These are phyloP conservation scores for Saccharomycopsis phalli DNA, from an alignment of 1,139 yeast species.

Conservation along the genomic window DNA sequence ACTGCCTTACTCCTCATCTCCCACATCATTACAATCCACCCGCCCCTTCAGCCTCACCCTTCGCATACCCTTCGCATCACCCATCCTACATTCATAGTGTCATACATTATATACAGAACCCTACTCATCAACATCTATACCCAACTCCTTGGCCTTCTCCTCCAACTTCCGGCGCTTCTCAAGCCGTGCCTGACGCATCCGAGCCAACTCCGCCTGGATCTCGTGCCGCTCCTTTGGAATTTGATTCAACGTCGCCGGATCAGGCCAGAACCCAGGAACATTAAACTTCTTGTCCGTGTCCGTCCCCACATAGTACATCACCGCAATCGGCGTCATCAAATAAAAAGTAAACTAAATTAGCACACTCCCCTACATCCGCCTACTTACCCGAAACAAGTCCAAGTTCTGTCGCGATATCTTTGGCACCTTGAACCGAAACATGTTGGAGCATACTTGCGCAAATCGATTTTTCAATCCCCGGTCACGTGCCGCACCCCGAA, in stretches of 20 bases:
- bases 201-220: constrained; percentile 81
- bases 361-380: background rate
- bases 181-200: constrained; percentile 65
- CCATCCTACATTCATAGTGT: no score
- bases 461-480: background rate
- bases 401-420: constrained; percentile 19
- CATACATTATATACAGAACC: no score
- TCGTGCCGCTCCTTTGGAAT: constrained; percentile 92
- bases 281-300: constrained; percentile 84
- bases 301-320: constrained; percentile 88
- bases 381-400: constrained; percentile 20
- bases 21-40: no score
- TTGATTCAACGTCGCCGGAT: constrained; percentile 81
- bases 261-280: constrained; percentile 97
- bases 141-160: constrained; percentile 59
- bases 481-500: background rate
- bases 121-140: constrained; percentile 39
- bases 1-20: no score
- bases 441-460: background rate
- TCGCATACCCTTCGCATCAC: no score
- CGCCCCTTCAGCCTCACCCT: no score
- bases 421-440: constrained; percentile 10
- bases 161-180: constrained; percentile 71
- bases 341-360: constrained; percentile 63
- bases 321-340: constrained; percentile 73